Evolutionary conservation across 192 early-diverging fungal genomes (phyloP), one percentile per base, ranked within the genome.

Genomic region (Backusella circina): DNA sequence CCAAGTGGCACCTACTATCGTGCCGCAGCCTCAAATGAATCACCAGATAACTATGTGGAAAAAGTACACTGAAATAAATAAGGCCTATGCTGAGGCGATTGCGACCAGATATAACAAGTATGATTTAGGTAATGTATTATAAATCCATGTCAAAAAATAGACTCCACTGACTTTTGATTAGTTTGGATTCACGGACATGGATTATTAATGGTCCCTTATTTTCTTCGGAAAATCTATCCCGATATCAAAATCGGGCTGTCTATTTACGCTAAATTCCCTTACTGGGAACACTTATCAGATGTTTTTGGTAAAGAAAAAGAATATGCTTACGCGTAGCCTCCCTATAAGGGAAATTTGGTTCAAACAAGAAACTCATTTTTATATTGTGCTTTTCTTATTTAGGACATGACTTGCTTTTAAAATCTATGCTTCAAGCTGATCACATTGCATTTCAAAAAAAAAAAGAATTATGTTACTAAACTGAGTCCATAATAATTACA

Each of bases 111-210:
- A 28, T 8, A 28, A 26, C 54, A 61, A 61, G 12, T 26, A 61
- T 28, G 54, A 61, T 28, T 61, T 61, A 61, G 54, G 54, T 61
- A 61, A 26, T 61, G 23, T 61, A 61, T 61, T 61, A 28, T 61
- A 61, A 61, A 61, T 61, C 21, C 54, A 61, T 61, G 21, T 28
- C 26, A 61, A 61, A 26, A 54, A 26, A 61, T 61, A 13, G 54
- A 61, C 54, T 61, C 54, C 54, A 61, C 23, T 61, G 54, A 61
- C 54, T 61, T 61, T 61, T 61, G 54, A 61, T 61, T 61, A 61
- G 54, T 61, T 61, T 61, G 54, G 54, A 61, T 61, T 61, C 54
- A 61, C 54, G 54, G 54, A 61, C 54, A 61, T 28, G 54, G 54
- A 61, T 61, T 61, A 61, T 28, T 61, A 28, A 61, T 61, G 54